A percentile compares a stretch with the other conserved stretches of the same genome.
Conservation (phyloP, 306 rosid species). For the Fragaria nilgerrensis region DNA sequence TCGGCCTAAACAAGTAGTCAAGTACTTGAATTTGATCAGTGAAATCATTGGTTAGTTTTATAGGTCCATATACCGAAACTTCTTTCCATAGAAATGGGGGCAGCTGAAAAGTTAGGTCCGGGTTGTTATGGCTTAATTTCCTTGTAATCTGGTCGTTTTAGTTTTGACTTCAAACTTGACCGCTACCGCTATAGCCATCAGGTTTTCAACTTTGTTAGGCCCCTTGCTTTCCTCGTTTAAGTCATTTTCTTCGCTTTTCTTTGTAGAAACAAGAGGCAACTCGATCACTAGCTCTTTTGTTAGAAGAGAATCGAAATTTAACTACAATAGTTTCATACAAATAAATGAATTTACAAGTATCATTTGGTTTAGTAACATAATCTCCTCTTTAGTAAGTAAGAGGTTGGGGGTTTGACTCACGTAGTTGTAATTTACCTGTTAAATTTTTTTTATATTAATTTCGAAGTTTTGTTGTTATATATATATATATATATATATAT, state of each 20-base stretch:
- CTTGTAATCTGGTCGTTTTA: background rate
- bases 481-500: too few species aligned
- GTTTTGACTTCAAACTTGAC: background rate
- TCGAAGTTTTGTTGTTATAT: too few species aligned
- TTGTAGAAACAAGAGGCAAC: too few species aligned
- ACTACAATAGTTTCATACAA: too few species aligned
- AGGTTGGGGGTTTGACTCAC: too few species aligned
- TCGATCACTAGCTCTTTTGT: too few species aligned
- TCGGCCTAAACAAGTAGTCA: background rate
- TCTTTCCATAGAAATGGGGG: background rate
- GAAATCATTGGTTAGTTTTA: background rate
- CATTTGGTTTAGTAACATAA: too few species aligned
- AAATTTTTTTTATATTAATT: too few species aligned
- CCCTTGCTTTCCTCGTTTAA: background rate
- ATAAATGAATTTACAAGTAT: too few species aligned
- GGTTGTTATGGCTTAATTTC: background rate
- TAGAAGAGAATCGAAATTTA: too few species aligned
- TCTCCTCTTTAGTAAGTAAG: too few species aligned
- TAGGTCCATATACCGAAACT: background rate
- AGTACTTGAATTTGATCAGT: background rate
- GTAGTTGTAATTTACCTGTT: too few species aligned
- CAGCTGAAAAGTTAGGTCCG: conserved; percentile 4
- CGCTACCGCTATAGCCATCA: background rate
- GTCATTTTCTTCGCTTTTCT: background rate
- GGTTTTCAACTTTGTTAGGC: background rate